Evolutionary conservation across 1,284 basidiomycete genomes (phyloP), one percentile per base, ranked within the genome.

Genomic region (Irpex sp.): DNA sequence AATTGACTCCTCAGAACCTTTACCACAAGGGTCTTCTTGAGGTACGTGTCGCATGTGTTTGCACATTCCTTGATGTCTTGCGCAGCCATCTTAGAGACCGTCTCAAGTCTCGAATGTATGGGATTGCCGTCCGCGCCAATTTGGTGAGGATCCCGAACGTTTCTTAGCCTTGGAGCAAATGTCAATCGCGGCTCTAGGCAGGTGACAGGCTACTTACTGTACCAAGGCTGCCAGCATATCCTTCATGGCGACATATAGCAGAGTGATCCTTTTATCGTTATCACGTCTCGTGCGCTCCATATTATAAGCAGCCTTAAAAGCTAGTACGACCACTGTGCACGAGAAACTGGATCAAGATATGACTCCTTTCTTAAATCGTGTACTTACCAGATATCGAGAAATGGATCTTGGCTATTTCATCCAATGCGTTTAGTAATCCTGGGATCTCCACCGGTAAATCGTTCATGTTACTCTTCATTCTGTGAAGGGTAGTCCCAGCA

Each of bases 271-370:
- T 63, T 72, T 73, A 63, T 80, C 76, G 61, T 81, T 82, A 14
- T 79, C 75, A 19, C 77, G 68, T 35, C 78, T 70, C 8, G 73
- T 77, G n/a, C 76, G 56, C 39, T 80, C 76, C n/a, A 81, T 70
- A 12, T 70, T 75, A 23, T 78, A 72, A 0, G 77, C 77, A 1
- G 74, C 70, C 63, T 75, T 75, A 69, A 82, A 81, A 0, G 79
- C 78, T 37, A 73, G 60, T 2, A 81, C 77, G 9, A 74, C 76
- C 19, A 77, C 80, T 82, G 35, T 47, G 16, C 14, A 56, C 2
- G 12, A 33, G 10, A 16, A 9, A 42, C 33, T 21, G 21, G 18
- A 18, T 51, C 9, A 9, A 55, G 21, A 28, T 21, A 28, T 14
- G 7, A 52, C 21, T 28, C 21, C 16, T 33, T 33, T 33, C 28